Conservation (phyloP, 2,329 filamentous ascomycete genomes). For the Didymella exigua region DNA sequence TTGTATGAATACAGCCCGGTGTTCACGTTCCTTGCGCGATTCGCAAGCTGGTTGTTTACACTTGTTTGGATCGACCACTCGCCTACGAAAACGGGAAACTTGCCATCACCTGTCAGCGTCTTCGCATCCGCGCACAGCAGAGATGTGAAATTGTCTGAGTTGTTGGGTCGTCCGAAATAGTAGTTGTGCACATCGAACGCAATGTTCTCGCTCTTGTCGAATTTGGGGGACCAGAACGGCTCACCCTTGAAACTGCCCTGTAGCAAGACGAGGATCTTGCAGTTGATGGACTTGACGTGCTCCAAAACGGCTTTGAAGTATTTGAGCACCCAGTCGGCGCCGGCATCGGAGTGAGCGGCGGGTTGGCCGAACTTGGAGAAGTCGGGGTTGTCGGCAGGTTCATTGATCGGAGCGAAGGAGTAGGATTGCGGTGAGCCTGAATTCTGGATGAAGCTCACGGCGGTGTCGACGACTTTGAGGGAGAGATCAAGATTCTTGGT, state of each 20-base stretch:
- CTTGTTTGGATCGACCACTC: slow-evolving; percentile 45
- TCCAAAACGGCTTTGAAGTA: slow-evolving; percentile 36
- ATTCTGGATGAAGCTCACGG: slow-evolving; percentile 41
- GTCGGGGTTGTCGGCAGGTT: slow-evolving; percentile 42
- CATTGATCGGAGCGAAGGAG: slow-evolving; percentile 49
- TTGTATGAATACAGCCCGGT: slow-evolving; percentile 43
- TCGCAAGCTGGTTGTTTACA: slow-evolving; percentile 41
- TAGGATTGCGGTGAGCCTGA: slow-evolving; percentile 38
- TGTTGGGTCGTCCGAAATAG: slow-evolving; percentile 26
- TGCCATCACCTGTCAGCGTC: slow-evolving; percentile 15
- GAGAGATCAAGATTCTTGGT: slow-evolving; percentile 43
- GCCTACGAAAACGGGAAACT: slow-evolving; percentile 41
- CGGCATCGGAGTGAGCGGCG: slow-evolving; percentile 36
- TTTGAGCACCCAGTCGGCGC: slow-evolving; percentile 39
- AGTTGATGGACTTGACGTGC: slow-evolving; percentile 23
- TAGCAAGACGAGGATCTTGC: slow-evolving; percentile 25
- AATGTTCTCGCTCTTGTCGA: slow-evolving; percentile 21
- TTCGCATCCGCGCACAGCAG: slow-evolving; percentile 26
- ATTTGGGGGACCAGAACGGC: slow-evolving; percentile 24
- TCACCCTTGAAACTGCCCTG: slow-evolving; percentile 28
- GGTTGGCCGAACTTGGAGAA: slow-evolving; percentile 42
- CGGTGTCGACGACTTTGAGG: slow-evolving; percentile 38
- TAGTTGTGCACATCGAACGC: slow-evolving; percentile 35
- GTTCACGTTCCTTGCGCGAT: slow-evolving; percentile 37
- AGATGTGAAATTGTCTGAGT: slow-evolving; percentile 19